A percentile compares a stretch with the other conserved stretches of the same genome.
phyloP scores from a whole-genome alignment of 2,329 filamentous ascomycete genomes.

The Bipolaris sorokiniana region DNA sequence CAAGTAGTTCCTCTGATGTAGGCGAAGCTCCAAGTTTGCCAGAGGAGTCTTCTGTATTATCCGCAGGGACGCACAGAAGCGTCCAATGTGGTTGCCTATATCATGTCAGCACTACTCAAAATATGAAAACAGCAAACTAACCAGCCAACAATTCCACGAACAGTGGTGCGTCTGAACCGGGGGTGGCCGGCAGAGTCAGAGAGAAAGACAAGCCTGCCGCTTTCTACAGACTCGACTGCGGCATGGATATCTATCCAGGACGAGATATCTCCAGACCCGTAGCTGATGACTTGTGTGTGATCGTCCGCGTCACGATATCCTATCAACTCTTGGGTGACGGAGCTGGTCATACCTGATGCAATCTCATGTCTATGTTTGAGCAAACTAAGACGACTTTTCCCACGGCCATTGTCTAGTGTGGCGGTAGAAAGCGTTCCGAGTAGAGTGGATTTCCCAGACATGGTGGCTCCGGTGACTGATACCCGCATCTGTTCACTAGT shows the following conservation, averaged over 20 bases:
- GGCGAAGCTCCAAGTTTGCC: constrained; percentile 55
- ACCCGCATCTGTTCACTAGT: constrained; percentile 73
- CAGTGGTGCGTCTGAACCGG: constrained; percentile 84
- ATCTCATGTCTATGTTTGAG: constrained; percentile 95
- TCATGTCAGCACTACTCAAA: neutral
- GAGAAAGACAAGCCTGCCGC: constrained; percentile 81
- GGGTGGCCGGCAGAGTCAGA: constrained; percentile 92
- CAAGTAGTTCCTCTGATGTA: constrained; percentile 59
- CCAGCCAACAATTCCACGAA: constrained; percentile 93
- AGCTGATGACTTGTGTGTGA: constrained; percentile 71
- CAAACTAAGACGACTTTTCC: constrained; percentile 85
- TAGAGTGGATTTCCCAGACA: constrained; percentile 89
- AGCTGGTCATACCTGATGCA: constrained; percentile 88
- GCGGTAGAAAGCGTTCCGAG: constrained; percentile 88
- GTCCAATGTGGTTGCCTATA: constrained; percentile 82
- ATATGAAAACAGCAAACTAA: constrained; percentile 12
- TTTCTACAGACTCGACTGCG: constrained; percentile 69
- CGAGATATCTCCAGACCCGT: constrained; percentile 82
- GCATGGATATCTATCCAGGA: constrained; percentile 96
- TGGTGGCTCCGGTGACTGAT: constrained; percentile 86
- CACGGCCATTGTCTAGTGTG: constrained; percentile 87
- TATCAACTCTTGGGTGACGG: constrained; percentile 89
- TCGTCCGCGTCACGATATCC: constrained; percentile 66
- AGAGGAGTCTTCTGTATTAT: constrained; percentile 65
- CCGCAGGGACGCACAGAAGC: constrained; percentile 82